Percentiles rank a stretch among this genome's conserved stretches.
Evolutionary conservation across 2,329 filamentous ascomycete genomes (phyloP).

Genomic region (Chrysosporium queenslandicum): DNA sequence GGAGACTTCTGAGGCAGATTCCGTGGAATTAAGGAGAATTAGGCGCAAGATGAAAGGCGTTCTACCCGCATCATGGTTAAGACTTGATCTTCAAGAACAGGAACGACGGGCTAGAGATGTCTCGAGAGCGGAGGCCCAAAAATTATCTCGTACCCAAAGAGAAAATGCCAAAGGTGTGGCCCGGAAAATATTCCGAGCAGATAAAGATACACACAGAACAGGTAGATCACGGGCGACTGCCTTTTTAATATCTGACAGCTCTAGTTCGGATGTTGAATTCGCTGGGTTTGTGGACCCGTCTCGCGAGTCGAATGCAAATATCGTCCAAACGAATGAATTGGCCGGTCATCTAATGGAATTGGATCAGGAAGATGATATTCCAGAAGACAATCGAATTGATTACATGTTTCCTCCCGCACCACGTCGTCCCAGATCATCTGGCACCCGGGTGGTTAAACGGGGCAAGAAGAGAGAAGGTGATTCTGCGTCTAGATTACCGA

Average conservation of each 20-base stretch:
- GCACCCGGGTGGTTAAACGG: background rate
- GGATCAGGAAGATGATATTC: constrained; percentile 27
- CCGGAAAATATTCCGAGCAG: constrained; percentile 19
- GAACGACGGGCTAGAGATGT: constrained; percentile 16
- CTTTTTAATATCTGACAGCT: constrained; percentile 19
- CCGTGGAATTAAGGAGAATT: constrained; percentile 25
- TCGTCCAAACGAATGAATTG: background rate
- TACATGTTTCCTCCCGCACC: constrained; percentile 30
- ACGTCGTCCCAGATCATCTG: constrained; percentile 17
- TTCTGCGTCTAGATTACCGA: background rate
- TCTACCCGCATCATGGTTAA: constrained; percentile 41
- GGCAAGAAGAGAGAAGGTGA: constrained; percentile 13
- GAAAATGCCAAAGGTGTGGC: constrained; percentile 18
- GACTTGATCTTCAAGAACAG: constrained; percentile 33
- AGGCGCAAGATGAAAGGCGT: constrained; percentile 40
- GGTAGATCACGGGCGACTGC: constrained; percentile 1
- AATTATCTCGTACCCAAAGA: constrained; percentile 22
- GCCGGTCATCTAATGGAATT: constrained; percentile 1
- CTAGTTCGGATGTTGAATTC: constrained; percentile 24
- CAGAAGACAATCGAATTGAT: constrained; percentile 36
- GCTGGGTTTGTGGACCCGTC: background rate
- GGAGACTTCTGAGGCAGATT: constrained; percentile 10
- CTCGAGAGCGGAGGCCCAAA: constrained; percentile 10
- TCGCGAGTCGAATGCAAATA: background rate
- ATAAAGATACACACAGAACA: constrained; percentile 13